phyloP scores from a whole-genome alignment of 768 basidiomycete genomes.

The Amanita thiersii region DNA sequence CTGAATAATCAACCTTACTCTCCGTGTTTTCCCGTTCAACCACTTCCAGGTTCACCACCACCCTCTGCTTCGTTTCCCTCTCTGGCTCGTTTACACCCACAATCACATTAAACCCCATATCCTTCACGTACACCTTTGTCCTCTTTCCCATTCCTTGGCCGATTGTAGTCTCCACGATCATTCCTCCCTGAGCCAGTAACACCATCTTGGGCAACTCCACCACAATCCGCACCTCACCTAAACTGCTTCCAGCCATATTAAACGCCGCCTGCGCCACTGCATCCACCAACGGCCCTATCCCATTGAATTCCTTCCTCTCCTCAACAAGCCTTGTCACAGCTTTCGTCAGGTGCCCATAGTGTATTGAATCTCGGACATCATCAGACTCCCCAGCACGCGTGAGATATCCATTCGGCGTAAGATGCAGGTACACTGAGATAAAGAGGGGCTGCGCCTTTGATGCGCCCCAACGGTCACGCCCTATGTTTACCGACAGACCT shows the following conservation, averaged over 20 bases:
- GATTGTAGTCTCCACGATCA: slow-evolving; percentile 8
- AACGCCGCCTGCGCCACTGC: slow-evolving; percentile 30
- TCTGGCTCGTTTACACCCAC: slow-evolving; percentile 72
- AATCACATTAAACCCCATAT: slow-evolving; percentile 43
- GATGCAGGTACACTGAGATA: slow-evolving; percentile 41
- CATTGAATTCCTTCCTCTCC: slow-evolving; percentile 16
- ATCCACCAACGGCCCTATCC: slow-evolving; percentile 22
- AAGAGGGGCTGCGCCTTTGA: slow-evolving; percentile 40
- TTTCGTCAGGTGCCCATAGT: slow-evolving; percentile 60
- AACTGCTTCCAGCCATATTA: slow-evolving; percentile 25
- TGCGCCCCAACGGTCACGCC: slow-evolving; percentile 45
- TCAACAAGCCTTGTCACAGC: slow-evolving; percentile 24
- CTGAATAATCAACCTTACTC: slow-evolving; percentile 29
- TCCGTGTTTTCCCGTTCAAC: slow-evolving; percentile 1
- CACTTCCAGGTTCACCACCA: slow-evolving; percentile 40
- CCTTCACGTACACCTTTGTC: slow-evolving; percentile 31
- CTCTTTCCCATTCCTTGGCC: neutral
- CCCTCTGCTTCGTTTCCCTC: slow-evolving; percentile 52
- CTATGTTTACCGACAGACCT: slow-evolving; percentile 31
- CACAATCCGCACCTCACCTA: slow-evolving; percentile 31
- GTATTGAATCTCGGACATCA: slow-evolving; percentile 46
- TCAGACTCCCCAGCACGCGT: slow-evolving; percentile 37
- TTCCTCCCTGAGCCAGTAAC: slow-evolving; percentile 22
- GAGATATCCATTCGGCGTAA: slow-evolving; percentile 30
- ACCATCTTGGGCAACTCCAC: slow-evolving; percentile 39